Base-by-base conservation (phyloP, 108 stramenopile species). In the Skeletonema menzelii region DNA sequence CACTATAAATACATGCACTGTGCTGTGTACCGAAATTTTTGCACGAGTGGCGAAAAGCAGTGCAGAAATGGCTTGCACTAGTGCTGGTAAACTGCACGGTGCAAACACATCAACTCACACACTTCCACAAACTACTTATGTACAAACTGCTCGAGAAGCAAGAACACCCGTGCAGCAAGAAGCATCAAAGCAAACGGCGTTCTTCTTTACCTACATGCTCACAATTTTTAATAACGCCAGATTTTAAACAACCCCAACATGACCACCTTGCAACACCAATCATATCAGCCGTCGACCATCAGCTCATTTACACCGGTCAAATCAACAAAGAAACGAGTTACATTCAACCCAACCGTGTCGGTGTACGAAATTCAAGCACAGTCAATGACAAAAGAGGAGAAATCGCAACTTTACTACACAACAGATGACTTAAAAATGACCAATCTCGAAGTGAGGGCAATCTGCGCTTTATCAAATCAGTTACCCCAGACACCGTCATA, bases 321-420 rank as follows among this genome's bases (percentile, higher is more conserved):
- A 19, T 53, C 49, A 22, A 24, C 19, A 4, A 72, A 63, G 44
- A 63, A 47, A 61, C 32, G 27, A 34, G 61, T 72, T 2, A 47
- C 70, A 28, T 63, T 72, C 26, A 53, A 20, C 46, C 55, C 61
- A 49, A 38, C 49, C 17, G 61, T 72, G n/a, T 47, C 34, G 19
- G 61, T 72, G 28, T 34, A 63, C 19, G 59, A 59, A 20, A 22
- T 72, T 22, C 49, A 49, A 26, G 55, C 14, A 37, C 67, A 38
- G 12, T 6, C 60, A 22, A 26, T 26, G 40, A 63, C 58, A 11
- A 4, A 63, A 34, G 61, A 72, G 34, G 70, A 55, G 8, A 72
- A 55, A 47, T 35, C 61, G 56, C 49, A 44, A 62, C 26, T 63
- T 8, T 72, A 72, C 19, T 63, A 63, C 61, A 63, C 59, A 15